Evolutionary conservation across 768 basidiomycete species (phyloP).

Genomic region (Kwoniella dejecticola): DNA sequence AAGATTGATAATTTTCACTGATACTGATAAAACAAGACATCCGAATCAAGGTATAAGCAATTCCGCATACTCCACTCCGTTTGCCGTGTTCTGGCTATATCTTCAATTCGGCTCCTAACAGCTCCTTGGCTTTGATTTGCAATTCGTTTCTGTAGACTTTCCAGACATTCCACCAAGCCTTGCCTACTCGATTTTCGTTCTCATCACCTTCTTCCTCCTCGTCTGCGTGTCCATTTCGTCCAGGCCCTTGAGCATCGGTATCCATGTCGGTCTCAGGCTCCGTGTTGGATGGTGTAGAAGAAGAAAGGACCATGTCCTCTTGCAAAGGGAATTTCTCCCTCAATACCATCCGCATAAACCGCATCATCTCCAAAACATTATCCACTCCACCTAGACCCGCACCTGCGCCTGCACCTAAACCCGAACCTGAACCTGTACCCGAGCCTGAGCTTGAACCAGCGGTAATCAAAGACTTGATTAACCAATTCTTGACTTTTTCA

Average conservation of each 20-base stretch:
- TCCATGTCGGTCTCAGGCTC: not conserved
- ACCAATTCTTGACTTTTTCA: constrained; percentile 70
- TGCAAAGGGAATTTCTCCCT: constrained; percentile 62
- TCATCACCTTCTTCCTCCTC: constrained; percentile 30
- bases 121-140: constrained; percentile 66
- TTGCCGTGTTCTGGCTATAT: too few species aligned
- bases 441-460: too few species aligned
- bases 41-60: too few species aligned
- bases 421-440: too few species aligned
- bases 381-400: constrained; percentile 68
- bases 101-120: constrained; percentile 70
- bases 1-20: too few species aligned
- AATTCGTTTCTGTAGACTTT: constrained; percentile 68
- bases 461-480: constrained; percentile 69
- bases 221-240: constrained; percentile 36
- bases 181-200: constrained; percentile 55
- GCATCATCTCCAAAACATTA: constrained; percentile 69
- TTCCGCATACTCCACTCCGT: too few species aligned
- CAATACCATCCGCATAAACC: constrained; percentile 78
- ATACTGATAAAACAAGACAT: too few species aligned
- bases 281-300: too few species aligned
- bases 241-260: constrained; percentile 58
- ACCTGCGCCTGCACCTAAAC: too few species aligned
- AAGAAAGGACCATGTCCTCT: too few species aligned
- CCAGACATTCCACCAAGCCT: constrained; percentile 82